Base-by-base conservation (phyloP, 2,329 filamentous ascomycete species). In the Scortechinia acanthostroma region DNA sequence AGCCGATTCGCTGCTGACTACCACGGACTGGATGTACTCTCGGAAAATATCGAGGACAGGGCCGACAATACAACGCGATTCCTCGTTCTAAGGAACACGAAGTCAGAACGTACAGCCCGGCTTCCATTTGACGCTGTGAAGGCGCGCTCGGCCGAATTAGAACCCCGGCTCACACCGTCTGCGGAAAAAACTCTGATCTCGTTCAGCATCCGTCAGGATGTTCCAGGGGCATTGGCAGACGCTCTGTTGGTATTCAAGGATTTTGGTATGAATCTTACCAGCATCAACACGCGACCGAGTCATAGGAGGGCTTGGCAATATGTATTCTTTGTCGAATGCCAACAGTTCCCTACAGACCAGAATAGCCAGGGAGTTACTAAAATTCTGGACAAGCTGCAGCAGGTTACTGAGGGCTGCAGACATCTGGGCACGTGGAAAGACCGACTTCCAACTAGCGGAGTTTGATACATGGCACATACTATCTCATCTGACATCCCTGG, bases 1-100 rank as follows among this genome's bases (percentile, higher is more conserved):
- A 74, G 68, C 48, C 59, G 60, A 10, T 68, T 79, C 21, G 78
- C 80, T 0, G 77, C 74, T 1, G 57, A 71, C 16, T 54, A 73
- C 23, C 67, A 76, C 50, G 63, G 63, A 1, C 56, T 82, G 3
- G 62, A 70, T 4, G 54, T 78, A 2, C 58, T 83, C 21, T 62
- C 60, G 5, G 58, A 63, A 28, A 68, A 69, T 42, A 71, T 73
- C 42, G 69, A 73, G 51, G 69, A 73, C 48, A 57, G 58, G 21
- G 57, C 60, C 13, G 62, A 63, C 47, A 73, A 73, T 46, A 68
- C 65, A 25, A 73, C 69, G 6, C 60, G 69, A 13, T 73, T 73
- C 51, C 52, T 72, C 23, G 58, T 73, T 5, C 48, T 73, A 42
- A 55, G 57, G 45, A 67, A 67, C 50, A 50, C 53, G 20, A 53